Percentiles rank a stretch among this genome's conserved stretches.
Evolutionary conservation across 2,329 filamentous ascomycete genomes (phyloP).

Genomic region (Knufia fluminis): DNA sequence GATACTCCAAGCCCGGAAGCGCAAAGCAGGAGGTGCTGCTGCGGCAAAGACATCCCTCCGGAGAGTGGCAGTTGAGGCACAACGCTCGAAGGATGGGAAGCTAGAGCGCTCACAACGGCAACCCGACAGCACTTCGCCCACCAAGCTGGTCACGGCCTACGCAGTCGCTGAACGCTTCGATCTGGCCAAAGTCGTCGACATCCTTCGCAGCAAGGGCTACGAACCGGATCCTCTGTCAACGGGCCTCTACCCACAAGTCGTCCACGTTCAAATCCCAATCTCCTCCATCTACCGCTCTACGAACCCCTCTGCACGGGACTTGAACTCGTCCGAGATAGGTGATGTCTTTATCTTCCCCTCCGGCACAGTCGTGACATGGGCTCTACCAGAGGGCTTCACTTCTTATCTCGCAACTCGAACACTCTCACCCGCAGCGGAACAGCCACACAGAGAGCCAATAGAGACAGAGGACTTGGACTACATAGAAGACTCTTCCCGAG

Average conservation of each 20-base stretch:
- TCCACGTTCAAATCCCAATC: slow-evolving; percentile 48
- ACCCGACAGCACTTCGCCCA: slow-evolving; percentile 28
- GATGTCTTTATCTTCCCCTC: slow-evolving; percentile 96
- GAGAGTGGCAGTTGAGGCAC: slow-evolving; percentile 77
- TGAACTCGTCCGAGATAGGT: slow-evolving; percentile 46
- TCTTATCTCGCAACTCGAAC: slow-evolving; percentile 59
- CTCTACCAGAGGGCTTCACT: slow-evolving; percentile 66
- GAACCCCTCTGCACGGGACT: slow-evolving; percentile 31
- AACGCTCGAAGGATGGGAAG: slow-evolving; percentile 46
- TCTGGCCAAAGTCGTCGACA: slow-evolving; percentile 47
- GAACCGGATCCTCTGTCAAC: slow-evolving; percentile 54
- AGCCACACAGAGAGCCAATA: slow-evolving; percentile 59
- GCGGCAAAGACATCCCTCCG: slow-evolving; percentile 66
- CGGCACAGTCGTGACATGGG: slow-evolving; percentile 88
- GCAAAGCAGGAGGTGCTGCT: slow-evolving; percentile 42
- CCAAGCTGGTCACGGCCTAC: slow-evolving; percentile 51
- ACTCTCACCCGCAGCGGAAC: slow-evolving; percentile 65
- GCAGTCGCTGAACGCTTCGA: slow-evolving; percentile 61
- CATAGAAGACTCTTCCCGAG: slow-evolving; percentile 60
- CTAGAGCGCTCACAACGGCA: slow-evolving; percentile 31
- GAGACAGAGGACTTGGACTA: slow-evolving; percentile 91
- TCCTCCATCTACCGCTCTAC: slow-evolving; percentile 37
- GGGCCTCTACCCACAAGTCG: slow-evolving; percentile 55
- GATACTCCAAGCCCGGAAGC: slow-evolving; percentile 32
- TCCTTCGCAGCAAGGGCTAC: slow-evolving; percentile 51